Evolutionary conservation across 441 rosid species (phyloP), one percentile per base, ranked within the genome.

Genomic region (Viola pubescens): DNA sequence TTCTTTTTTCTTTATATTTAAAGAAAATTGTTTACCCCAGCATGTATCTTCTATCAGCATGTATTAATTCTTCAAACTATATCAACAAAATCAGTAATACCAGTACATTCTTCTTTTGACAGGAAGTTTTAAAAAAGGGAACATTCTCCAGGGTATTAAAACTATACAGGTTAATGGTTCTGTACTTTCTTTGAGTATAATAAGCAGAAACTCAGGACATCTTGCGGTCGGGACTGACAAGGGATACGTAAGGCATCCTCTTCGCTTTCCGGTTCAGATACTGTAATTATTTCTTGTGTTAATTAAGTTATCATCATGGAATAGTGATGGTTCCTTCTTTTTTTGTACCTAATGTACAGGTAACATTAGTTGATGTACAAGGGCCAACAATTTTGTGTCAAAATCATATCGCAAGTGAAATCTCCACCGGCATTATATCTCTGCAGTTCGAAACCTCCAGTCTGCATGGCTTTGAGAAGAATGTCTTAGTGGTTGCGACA

Each of bases 391-490:
- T 81, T 37, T 55, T 82, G 43, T 85, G 75, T 66, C 73, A 84
- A 56, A 81, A 81, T 62, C 90, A 85, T 61, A 75, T 94, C 56
- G 78, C 81, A 46, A 86, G 83, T 70, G 96, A 81, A 42, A 79
- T 89, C 59, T 78, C 89, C 44, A 48, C 82, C 57, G 87, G 96
- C 54, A 77, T 89, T 61, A 70, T 78, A 68, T 81, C 96, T 43
- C 64, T 81, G 74, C 90, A 83, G 60, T 86, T 77, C 68, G 87
- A 82, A 66, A 77, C 85, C 70, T 88, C 88, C 63, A 71, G 45
- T 70, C 67, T 88, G 58, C 96, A 83, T 64, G 89, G 86, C 41
- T 94, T 89, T 48, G 89, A 88, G 77, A 88, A 83, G 83, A 94
- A 88, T 38, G 70, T 73, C 39, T 70, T 94, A 62, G 82, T 83